Evolutionary conservation across 768 basidiomycete species (phyloP).

Genomic region (Mycena vitilis): DNA sequence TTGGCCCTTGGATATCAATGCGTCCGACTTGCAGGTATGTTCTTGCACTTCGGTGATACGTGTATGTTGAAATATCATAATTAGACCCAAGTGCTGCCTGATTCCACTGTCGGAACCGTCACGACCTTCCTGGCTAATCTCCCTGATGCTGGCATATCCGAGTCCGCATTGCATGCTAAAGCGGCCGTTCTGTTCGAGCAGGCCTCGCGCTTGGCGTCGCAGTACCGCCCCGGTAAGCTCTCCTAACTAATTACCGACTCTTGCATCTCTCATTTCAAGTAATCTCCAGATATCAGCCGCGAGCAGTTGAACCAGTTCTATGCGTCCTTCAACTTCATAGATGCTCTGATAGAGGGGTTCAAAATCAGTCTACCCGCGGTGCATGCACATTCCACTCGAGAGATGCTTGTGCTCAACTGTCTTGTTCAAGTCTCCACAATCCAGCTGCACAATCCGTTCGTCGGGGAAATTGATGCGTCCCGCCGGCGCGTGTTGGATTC

Average conservation of each 20-base stretch:
- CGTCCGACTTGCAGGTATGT: background rate
- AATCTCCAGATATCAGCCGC: background rate
- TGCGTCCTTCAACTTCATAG: background rate
- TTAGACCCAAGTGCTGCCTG: too few relatives aligned
- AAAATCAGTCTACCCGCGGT: background rate
- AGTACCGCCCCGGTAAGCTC: background rate
- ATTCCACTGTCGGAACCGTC: background rate
- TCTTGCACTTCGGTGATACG: too few relatives aligned
- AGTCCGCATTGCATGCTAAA: conserved; percentile 9
- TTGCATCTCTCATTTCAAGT: background rate
- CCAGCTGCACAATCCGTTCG: conserved; percentile 39
- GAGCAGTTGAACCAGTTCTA: background rate
- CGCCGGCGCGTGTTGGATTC: background rate
- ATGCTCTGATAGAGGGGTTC: conserved; percentile 36
- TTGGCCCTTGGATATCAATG: conserved; percentile 9
- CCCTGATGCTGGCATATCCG: background rate
- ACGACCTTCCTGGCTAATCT: background rate
- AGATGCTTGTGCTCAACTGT: conserved; percentile 34
- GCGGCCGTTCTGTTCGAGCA: conserved; percentile 42
- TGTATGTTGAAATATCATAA: background rate
- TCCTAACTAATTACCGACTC: background rate
- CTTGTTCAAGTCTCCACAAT: conserved; percentile 41
- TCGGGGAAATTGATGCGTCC: background rate
- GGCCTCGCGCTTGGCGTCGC: conserved; percentile 30
- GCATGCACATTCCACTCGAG: background rate